phyloP scores from a whole-genome alignment of 1,284 basidiomycete genomes.

The Pseudozyma tsukubaensis region DNA sequence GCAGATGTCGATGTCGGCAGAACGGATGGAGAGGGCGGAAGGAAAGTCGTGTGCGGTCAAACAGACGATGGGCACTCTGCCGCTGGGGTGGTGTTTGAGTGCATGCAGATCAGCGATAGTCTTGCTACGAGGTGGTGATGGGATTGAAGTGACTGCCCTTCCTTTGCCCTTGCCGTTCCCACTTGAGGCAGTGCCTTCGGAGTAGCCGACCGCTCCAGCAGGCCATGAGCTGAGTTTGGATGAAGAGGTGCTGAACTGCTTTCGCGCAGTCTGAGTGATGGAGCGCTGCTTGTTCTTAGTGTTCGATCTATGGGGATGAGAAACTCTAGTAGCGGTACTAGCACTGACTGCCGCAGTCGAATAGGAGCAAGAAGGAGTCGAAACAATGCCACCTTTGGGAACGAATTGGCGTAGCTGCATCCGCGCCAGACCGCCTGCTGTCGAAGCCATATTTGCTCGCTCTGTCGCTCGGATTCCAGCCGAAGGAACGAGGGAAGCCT shows the following conservation, averaged over 20 bases:
- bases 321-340: background rate
- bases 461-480: background rate
- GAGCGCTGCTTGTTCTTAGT: background rate
- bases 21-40: constrained; percentile 59
- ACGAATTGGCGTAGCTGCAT: constrained; percentile 31
- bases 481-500: no score
- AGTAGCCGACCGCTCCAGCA: constrained; percentile 15
- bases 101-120: constrained; percentile 49
- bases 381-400: constrained; percentile 5
- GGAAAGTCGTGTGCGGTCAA: constrained; percentile 67
- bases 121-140: constrained; percentile 43
- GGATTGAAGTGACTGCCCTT: constrained; percentile 22
- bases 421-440: constrained; percentile 24
- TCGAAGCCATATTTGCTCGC: constrained; percentile 24
- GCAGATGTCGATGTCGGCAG: constrained; percentile 62
- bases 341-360: constrained; percentile 3
- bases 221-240: constrained; percentile 43
- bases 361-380: constrained; percentile 27
- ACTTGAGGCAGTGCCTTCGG: background rate
- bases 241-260: constrained; percentile 16
- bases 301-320: background rate
- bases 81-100: constrained; percentile 21
- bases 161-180: constrained; percentile 25
- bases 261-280: background rate
- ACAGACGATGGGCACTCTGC: constrained; percentile 35